phyloP scores from a whole-genome alignment of 148 eudicot species.

The Vaccinium myrtillus region DNA sequence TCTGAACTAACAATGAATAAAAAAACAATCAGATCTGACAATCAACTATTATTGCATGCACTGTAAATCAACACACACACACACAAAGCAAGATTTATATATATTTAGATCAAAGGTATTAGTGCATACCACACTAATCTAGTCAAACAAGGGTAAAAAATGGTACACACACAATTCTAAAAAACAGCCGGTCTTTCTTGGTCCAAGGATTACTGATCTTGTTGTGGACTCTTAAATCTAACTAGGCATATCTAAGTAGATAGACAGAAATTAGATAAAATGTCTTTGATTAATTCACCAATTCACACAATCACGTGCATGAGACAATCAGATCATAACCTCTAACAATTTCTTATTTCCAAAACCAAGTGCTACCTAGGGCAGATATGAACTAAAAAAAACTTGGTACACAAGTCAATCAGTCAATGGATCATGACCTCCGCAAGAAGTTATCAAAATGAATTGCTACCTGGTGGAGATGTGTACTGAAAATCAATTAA shows the following conservation, averaged over 20 bases:
- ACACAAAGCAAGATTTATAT: neutral
- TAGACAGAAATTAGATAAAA: neutral
- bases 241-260: neutral
- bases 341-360: neutral
- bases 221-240: neutral
- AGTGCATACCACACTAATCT: neutral
- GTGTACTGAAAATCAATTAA: no score
- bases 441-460: neutral
- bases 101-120: neutral
- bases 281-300: neutral
- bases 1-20: neutral
- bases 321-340: neutral
- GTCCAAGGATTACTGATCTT: neutral
- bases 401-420: neutral
- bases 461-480: neutral
- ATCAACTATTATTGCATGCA: neutral
- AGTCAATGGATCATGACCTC: neutral
- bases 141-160: neutral
- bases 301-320: neutral
- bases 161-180: neutral
- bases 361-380: neutral
- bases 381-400: neutral
- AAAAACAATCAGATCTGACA: constrained; percentile 9
- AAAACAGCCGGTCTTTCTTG: neutral
- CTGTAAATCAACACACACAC: neutral